Conservation (phyloP, 1,284 basidiomycete genomes). For the Gymnopus androsaceus region DNA sequence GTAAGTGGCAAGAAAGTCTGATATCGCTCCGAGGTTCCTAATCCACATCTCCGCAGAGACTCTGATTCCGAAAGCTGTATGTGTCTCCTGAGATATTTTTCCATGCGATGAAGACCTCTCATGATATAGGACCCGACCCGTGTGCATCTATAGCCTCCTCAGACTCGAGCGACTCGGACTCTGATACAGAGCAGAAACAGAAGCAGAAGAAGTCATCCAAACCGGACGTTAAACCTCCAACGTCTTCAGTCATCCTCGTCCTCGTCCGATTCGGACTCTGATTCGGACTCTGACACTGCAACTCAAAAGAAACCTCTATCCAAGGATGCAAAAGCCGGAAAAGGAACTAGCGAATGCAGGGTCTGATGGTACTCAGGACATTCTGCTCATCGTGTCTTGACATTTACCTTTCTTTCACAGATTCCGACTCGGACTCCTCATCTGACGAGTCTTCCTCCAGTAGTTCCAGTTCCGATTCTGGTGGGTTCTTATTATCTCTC, state of each 20-base stretch:
- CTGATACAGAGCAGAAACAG: slow-evolving; percentile 6
- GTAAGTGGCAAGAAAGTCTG: slow-evolving; percentile 28
- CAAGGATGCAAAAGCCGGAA: slow-evolving; percentile 12
- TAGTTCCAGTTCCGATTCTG: slow-evolving; percentile 9
- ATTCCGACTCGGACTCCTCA: slow-evolving; percentile 1
- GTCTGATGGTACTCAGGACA: slow-evolving; percentile 2
- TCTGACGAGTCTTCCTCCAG: slow-evolving; percentile 5
- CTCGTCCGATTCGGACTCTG: slow-evolving; percentile 17
- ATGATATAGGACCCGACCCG: not conserved
- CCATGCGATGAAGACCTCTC: not conserved
- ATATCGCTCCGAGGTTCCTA: not conserved
- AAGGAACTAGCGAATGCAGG: not conserved
- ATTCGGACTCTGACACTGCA: slow-evolving; percentile 16
- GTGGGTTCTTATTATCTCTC: not conserved
- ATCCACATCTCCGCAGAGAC: slow-evolving; percentile 1
- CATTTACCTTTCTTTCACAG: not conserved
- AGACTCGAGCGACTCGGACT: not conserved
- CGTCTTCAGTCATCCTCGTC: slow-evolving; percentile 12
- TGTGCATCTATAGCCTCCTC: not conserved
- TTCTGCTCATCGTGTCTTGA: not conserved
- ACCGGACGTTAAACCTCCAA: not conserved
- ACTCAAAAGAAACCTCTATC: slow-evolving; percentile 11
- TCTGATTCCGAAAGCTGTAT: slow-evolving; percentile 9
- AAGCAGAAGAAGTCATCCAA: not conserved
- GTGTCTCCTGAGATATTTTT: not conserved